Conservation (phyloP, 2,329 filamentous ascomycete species). For the Talaromyces rugulosus region DNA sequence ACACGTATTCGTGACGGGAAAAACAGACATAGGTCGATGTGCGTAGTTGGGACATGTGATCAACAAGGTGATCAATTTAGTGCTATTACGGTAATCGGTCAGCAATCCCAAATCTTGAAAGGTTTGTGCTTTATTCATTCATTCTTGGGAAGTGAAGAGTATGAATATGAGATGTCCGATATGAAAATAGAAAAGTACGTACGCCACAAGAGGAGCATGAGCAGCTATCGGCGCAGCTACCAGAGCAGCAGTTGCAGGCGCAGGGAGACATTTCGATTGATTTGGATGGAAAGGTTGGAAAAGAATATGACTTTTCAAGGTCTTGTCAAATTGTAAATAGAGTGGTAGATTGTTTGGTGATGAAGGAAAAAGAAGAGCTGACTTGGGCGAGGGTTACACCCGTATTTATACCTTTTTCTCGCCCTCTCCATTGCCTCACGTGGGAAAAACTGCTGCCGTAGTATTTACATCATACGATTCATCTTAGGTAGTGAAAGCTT, state of each 20-base stretch:
- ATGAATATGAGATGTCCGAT: background rate
- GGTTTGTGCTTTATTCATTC: too few relatives aligned
- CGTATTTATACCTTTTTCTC: background rate
- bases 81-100: background rate
- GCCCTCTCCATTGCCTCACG: background rate
- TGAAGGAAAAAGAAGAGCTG: background rate
- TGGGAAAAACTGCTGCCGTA: background rate
- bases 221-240: constrained; percentile 34
- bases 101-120: background rate
- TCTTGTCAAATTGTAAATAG: background rate
- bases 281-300: background rate
- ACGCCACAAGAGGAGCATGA: constrained; percentile 34
- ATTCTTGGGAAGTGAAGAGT: background rate
- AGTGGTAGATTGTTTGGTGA: background rate
- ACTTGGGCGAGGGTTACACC: background rate
- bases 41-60: background rate
- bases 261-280: constrained; percentile 36
- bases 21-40: background rate
- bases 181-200: constrained; percentile 14
- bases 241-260: constrained; percentile 37
- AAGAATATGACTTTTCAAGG: background rate
- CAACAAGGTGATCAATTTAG: background rate
- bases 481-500: background rate
- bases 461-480: background rate
- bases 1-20: background rate